Percentiles rank a stretch among this genome's conserved stretches.
phyloP scores from a whole-genome alignment of 345 rosid species.

The Acer yangbiense region DNA sequence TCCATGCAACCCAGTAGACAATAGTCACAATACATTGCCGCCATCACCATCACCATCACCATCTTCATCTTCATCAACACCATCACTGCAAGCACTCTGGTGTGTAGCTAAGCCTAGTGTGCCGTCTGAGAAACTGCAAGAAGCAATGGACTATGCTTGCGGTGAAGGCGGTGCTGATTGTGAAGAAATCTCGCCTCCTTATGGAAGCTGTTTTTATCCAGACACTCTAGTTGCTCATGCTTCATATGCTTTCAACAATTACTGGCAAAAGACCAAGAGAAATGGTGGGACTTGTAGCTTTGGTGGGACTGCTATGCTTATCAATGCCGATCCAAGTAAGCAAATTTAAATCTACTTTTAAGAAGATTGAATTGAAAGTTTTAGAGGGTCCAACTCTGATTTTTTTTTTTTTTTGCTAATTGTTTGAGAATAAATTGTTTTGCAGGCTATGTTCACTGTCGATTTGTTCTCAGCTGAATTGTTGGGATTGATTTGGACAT shows the following conservation, averaged over 20 bases:
- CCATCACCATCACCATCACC: slow-evolving; percentile 22
- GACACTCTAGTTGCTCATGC: slow-evolving; percentile 67
- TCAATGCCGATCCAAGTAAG: slow-evolving; percentile 70
- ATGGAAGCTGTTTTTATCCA: slow-evolving; percentile 64
- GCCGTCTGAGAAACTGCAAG: slow-evolving; percentile 58
- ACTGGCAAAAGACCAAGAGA: slow-evolving; percentile 72
- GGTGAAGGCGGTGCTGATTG: slow-evolving; percentile 72
- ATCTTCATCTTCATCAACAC: too few relatives aligned
- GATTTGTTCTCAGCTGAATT: slow-evolving; percentile 53
- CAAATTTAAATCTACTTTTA: not conserved
- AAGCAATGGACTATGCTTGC: slow-evolving; percentile 73
- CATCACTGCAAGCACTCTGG: slow-evolving; percentile 49
- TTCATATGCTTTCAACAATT: slow-evolving; percentile 71
- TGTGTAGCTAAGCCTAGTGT: slow-evolving; percentile 79
- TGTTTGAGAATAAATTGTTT: too few relatives aligned
- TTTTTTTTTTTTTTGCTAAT: too few relatives aligned
- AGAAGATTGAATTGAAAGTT: too few relatives aligned
- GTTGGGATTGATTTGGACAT: slow-evolving; percentile 6
- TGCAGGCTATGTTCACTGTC: slow-evolving; percentile 70
- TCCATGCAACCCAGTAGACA: slow-evolving; percentile 41
- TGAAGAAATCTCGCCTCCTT: slow-evolving; percentile 55
- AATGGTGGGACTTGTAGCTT: slow-evolving; percentile 63
- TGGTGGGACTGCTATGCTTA: slow-evolving; percentile 79
- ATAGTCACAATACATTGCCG: slow-evolving; percentile 13
- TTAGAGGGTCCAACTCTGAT: too few relatives aligned